Percentiles rank a stretch among this genome's conserved stretches.
Evolutionary conservation across 1,284 basidiomycete species (phyloP).

Genomic region (Vanrija pseudolonga): DNA sequence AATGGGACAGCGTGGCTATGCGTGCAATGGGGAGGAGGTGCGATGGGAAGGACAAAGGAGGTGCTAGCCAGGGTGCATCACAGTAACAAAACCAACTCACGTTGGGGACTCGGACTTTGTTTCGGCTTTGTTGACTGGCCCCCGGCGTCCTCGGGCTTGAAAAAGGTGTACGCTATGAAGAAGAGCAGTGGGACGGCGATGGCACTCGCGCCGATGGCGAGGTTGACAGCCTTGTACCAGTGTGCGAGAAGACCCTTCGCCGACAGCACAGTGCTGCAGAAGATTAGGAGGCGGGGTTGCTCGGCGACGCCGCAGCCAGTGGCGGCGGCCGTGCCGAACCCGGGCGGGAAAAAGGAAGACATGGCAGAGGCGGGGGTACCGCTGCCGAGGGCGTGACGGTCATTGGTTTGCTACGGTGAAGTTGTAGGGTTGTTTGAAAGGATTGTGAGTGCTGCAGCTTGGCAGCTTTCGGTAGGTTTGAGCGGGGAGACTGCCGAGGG

Average conservation of each 20-base stretch:
- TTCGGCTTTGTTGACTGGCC: too few species aligned
- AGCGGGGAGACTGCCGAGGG: too few species aligned
- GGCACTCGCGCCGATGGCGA: neutral
- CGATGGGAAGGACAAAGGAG: too few species aligned
- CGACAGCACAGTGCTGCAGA: slow-evolving; percentile 4
- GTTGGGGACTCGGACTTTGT: neutral
- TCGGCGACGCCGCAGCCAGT: neutral
- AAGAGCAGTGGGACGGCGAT: neutral
- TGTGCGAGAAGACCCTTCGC: neutral
- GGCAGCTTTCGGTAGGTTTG: too few species aligned
- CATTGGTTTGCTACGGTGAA: too few species aligned
- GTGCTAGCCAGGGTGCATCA: too few species aligned
- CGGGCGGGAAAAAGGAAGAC: slow-evolving; percentile 11
- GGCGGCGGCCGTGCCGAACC: neutral
- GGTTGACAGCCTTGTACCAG: slow-evolving; percentile 6
- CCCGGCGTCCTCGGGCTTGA: neutral
- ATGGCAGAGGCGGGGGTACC: neutral
- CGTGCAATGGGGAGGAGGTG: too few species aligned
- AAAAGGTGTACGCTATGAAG: neutral
- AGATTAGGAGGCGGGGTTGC: slow-evolving; percentile 1
- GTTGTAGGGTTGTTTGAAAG: too few species aligned
- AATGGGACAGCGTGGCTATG: too few species aligned
- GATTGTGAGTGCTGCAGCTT: too few species aligned
- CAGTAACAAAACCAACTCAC: too few species aligned
- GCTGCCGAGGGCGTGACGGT: too few species aligned